Evolutionary conservation across 768 basidiomycete species (phyloP).

Genomic region (Boletus reticuloceps): DNA sequence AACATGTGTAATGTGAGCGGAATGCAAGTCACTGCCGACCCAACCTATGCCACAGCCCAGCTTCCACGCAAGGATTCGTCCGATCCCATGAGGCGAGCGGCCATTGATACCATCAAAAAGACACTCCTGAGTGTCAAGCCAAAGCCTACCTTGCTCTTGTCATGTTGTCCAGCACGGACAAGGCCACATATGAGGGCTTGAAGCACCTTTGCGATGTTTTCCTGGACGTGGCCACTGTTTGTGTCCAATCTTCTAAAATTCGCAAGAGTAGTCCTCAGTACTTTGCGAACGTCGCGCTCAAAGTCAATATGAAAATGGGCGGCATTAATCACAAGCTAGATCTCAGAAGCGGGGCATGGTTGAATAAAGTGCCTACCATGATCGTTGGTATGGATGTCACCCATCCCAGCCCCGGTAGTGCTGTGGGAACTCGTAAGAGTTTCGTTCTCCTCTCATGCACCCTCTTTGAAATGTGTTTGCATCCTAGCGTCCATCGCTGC

Average conservation of each 20-base stretch:
- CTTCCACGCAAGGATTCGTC: constrained; percentile 50
- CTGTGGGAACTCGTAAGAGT: constrained; percentile 43
- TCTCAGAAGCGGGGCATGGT: constrained; percentile 35
- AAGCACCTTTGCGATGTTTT: constrained; percentile 52
- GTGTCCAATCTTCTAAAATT: constrained; percentile 71
- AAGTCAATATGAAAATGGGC: constrained; percentile 55
- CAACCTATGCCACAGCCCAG: constrained; percentile 34
- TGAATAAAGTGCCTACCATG: constrained; percentile 45
- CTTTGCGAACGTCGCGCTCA: constrained; percentile 54
- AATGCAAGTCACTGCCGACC: constrained; percentile 44
- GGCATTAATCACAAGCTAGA: constrained; percentile 51
- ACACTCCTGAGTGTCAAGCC: constrained; percentile 37
- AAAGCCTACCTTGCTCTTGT: constrained; percentile 47
- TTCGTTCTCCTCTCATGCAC: background rate
- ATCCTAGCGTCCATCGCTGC: constrained; percentile 47
- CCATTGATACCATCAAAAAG: constrained; percentile 45
- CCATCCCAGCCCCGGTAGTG: constrained; percentile 75
- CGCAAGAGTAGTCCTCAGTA: constrained; percentile 58
- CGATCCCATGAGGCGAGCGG: constrained; percentile 53
- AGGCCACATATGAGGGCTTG: constrained; percentile 48
- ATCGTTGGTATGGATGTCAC: constrained; percentile 65
- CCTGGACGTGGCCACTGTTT: constrained; percentile 59
- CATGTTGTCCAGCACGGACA: constrained; percentile 46
- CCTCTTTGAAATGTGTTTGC: background rate
- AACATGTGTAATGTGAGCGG: constrained; percentile 64